Base-by-base conservation (phyloP, 495 filamentous ascomycete genomes). In the Podospora australis region DNA sequence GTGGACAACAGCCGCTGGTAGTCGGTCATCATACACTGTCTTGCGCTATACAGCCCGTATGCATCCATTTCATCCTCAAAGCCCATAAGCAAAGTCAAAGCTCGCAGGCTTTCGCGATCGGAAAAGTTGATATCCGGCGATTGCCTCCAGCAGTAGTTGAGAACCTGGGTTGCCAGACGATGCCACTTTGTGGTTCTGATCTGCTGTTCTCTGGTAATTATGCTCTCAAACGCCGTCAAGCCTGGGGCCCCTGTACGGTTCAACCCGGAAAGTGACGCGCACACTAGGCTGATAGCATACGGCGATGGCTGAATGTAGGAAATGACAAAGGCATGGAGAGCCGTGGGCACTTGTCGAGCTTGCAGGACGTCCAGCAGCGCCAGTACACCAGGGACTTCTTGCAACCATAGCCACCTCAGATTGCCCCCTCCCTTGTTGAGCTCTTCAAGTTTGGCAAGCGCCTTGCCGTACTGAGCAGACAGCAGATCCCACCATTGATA, bases 381-480 rank as follows among this genome's bases (percentile, higher is more conserved):
- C 6, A 16, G 9, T 4, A 38, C 39, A 1, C 48, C 43, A 10
- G 45, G 39, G 11, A 50, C 17, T n/a, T 53, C 46, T 30, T 57
- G 46, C 11, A 57, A 44, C 34, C 43, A 57, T 2, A 57, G 46
- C 54, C 54, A 57, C 35, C 35, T 46, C 16, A 57, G 17, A 25
- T 26, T 49, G 4, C 39, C 46, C 4, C 25, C 22, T 11, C 10
- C n/a, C 41, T 41, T 44, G 25, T 49, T 39, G 2, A 56, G 23
- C 3, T 17, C 19, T 22, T 53, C 54, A 2, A 57, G 46, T 7
- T 49, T 28, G 25, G 21, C 17, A 13, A 53, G 24, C 1, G 46
- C 50, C 2, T 30, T 29, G 1, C 20, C 30, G 40, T 53, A 57
- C 25, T 49, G 44, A 7, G n/a, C 6, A 4, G 28, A 26, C 2